phyloP scores from a whole-genome alignment of 768 basidiomycete genomes.

The Vararia minispora region DNA sequence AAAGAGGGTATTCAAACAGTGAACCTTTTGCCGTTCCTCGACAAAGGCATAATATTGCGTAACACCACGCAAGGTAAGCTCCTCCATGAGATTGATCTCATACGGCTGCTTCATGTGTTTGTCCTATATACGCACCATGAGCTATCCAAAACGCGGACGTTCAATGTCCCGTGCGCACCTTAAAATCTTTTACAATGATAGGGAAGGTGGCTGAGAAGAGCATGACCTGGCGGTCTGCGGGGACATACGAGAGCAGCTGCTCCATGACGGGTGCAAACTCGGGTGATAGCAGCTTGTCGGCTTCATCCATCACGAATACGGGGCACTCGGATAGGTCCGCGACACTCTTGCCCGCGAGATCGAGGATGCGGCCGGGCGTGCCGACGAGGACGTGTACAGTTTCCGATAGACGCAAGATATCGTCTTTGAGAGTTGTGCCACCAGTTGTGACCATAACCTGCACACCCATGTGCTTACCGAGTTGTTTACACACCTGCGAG shows the following conservation, averaged over 20 bases:
- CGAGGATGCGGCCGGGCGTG: slow-evolving; percentile 92
- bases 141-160: slow-evolving; percentile 5
- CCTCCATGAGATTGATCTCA: slow-evolving; percentile 99
- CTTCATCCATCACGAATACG: slow-evolving; percentile 99
- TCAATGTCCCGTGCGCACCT: slow-evolving; percentile 36
- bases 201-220: slow-evolving; percentile 99
- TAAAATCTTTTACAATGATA: slow-evolving; percentile 98
- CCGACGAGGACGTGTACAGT: slow-evolving; percentile 93
- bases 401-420: slow-evolving; percentile 87
- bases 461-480: slow-evolving; percentile 90
- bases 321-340: slow-evolving; percentile 92
- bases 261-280: slow-evolving; percentile 99
- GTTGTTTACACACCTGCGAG: slow-evolving; percentile 94
- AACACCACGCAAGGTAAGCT: slow-evolving; percentile 95
- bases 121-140: slow-evolving; percentile 38
- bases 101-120: slow-evolving; percentile 94
- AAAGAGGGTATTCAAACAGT: slow-evolving; percentile 98
- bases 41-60: slow-evolving; percentile 99
- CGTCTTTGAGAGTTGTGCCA: slow-evolving; percentile 95
- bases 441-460: slow-evolving; percentile 99
- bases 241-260: slow-evolving; percentile 80
- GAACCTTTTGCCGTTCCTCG: slow-evolving; percentile 98
- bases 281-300: slow-evolving; percentile 93
- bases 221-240: slow-evolving; percentile 89
- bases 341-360: slow-evolving; percentile 85